Evolutionary conservation across 306 rosid species (phyloP), one percentile per base, ranked within the genome.

Genomic region (Echinosophora koreensis): DNA sequence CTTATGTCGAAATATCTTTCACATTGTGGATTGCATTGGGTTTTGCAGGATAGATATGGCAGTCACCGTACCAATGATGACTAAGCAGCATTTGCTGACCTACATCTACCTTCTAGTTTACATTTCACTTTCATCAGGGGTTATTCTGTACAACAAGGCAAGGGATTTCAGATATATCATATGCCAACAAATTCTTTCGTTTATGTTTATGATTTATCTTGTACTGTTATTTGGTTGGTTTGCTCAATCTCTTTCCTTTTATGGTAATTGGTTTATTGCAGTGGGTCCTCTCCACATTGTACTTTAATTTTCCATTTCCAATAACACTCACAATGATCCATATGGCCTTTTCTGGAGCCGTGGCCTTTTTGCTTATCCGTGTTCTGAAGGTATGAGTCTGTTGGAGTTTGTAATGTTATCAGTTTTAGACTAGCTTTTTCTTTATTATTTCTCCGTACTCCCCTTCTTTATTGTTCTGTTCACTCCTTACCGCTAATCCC

Each of bases 261-360:
- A 2, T 80, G 71, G 79, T 17, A 58, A 4, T 56, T 84, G 59
- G 69, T 66, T 77, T 61, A 30, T 63, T 84, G 86, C 89, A 88
- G 89, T 85, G 89, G 91, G 80, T 88, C 58, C 89, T 88, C 70
- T 88, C 91, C 3, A 66, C 89, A 52, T 72, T 81, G 66, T 80
- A 88, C 80, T 88, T 88, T 69, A 88, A 88, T 66, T 88, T 88
- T 75, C 87, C 89, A 71, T 88, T 82, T 77, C 87, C 91, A 39
- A 88, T 88, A 74, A 85, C 91, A 16, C 91, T 88, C 73, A 88
- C 91, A 42, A 85, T 88, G 91, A 83, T 88, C 76, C 89, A 88
- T 76, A 85, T 88, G 91, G 87, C 89, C n/a, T 88, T 88, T 77
- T 85, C 89, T 77, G 89, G 87, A 11, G 70, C 56, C 0, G 87